These are phyloP conservation scores for Rhodocollybia butyracea DNA, from an alignment of 768 basidiomycete species.

Conservation along the genomic window DNA sequence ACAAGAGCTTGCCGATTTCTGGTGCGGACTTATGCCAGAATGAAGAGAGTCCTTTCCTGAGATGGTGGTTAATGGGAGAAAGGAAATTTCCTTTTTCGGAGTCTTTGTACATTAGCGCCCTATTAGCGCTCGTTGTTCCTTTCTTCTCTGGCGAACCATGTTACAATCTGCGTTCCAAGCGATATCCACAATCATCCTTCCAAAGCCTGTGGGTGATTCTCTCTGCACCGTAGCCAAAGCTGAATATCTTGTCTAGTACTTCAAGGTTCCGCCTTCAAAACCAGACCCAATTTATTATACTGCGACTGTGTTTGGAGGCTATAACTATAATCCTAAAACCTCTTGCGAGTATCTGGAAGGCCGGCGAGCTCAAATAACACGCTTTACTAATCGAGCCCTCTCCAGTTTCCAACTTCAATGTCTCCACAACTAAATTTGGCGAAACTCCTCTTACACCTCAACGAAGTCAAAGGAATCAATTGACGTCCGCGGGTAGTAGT, in stretches of 20 bases:
- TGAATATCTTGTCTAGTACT: not conserved
- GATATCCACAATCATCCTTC: not conserved
- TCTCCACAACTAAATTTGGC: not conserved
- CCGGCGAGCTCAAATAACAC: not conserved
- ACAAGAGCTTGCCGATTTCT: too few species aligned
- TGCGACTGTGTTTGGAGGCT: not conserved
- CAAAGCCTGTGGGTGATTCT: not conserved
- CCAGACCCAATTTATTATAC: constrained; percentile 8
- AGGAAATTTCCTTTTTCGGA: not conserved
- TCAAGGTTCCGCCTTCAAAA: constrained; percentile 3
- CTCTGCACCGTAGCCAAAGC: not conserved
- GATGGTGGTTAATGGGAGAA: not conserved
- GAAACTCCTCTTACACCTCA: not conserved
- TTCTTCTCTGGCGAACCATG: not conserved
- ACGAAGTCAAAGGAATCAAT: not conserved
- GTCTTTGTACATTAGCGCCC: not conserved
- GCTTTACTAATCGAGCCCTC: not conserved
- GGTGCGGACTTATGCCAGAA: too few species aligned
- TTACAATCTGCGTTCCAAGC: constrained; percentile 2
- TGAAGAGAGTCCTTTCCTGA: not conserved
- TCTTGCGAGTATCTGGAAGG: not conserved
- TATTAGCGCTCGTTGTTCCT: not conserved
- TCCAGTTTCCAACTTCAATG: constrained; percentile 3
- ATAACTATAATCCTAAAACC: not conserved
- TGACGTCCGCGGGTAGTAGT: not conserved